Conservation (phyloP, 257 asterid species). For the Lantana camara region DNA sequence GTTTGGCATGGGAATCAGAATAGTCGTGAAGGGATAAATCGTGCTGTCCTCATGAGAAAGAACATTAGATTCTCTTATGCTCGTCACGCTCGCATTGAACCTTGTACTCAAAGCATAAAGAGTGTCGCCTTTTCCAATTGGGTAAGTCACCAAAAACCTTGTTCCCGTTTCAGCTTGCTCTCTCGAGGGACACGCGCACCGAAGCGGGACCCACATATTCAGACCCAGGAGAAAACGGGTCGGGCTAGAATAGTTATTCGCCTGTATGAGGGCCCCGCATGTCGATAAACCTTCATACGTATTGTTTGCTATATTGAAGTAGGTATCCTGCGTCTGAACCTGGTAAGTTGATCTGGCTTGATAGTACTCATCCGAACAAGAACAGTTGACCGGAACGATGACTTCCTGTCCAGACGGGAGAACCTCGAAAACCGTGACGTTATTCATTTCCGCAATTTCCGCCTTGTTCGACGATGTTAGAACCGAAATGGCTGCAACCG, state of each 20-base stretch:
- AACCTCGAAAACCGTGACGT: constrained; percentile 33
- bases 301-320: constrained; percentile 46
- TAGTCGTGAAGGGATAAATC: constrained; percentile 48
- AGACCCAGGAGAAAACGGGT: constrained; percentile 24
- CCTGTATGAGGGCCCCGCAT: constrained; percentile 34
- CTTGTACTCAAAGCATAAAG: constrained; percentile 34
- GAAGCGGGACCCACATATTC: constrained; percentile 50
- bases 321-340: constrained; percentile 23
- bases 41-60: constrained; percentile 28
- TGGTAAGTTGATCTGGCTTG: constrained; percentile 40
- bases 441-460: constrained; percentile 44
- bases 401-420: constrained; percentile 42
- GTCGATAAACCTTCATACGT: constrained; percentile 60
- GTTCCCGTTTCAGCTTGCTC: constrained; percentile 38
- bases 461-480: constrained; percentile 44
- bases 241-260: constrained; percentile 22
- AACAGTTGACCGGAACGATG: constrained; percentile 55
- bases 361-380: constrained; percentile 44
- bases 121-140: constrained; percentile 39
- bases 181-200: constrained; percentile 56
- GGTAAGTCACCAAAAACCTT: constrained; percentile 47
- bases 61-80: constrained; percentile 44
- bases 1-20: constrained; percentile 42
- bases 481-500: constrained; percentile 47
- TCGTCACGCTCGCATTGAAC: constrained; percentile 36